These are phyloP conservation scores for Phyllosticta citrichinensis DNA, from an alignment of 2,329 filamentous ascomycete genomes.

Conservation along the genomic window DNA sequence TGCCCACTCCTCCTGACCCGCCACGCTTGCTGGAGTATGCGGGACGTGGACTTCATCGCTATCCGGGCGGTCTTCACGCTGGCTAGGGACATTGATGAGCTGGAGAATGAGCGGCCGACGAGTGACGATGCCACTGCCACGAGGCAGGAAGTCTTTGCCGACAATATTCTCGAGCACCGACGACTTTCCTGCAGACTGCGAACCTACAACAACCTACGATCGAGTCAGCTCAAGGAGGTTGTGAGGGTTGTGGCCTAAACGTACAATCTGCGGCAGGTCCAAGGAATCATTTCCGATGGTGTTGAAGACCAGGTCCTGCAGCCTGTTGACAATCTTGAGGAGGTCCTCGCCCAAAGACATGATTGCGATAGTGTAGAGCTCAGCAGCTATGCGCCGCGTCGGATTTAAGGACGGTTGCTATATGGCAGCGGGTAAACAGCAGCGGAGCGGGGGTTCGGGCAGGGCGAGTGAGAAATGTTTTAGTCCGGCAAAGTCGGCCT, in stretches of 20 bases:
- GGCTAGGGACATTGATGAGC: constrained; percentile 86
- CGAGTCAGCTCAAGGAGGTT: constrained; percentile 15
- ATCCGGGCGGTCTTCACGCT: constrained; percentile 58
- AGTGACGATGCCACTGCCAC: constrained; percentile 94
- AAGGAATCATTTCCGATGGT: constrained; percentile 98
- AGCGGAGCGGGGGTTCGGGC: background rate
- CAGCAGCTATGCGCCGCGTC: background rate
- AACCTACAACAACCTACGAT: constrained; percentile 85
- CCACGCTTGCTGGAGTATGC: constrained; percentile 67
- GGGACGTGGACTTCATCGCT: constrained; percentile 56
- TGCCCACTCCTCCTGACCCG: constrained; percentile 65
- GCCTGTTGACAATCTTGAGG: constrained; percentile 90
- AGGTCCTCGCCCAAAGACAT: constrained; percentile 92
- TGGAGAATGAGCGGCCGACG: constrained; percentile 89
- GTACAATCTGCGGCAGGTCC: constrained; percentile 95
- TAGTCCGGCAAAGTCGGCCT: background rate
- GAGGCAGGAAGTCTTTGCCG: constrained; percentile 89
- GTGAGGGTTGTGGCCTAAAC: constrained; percentile 44
- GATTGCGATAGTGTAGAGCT: constrained; percentile 43
- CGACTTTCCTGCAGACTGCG: constrained; percentile 95
- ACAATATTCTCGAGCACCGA: constrained; percentile 99
- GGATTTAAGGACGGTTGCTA: background rate
- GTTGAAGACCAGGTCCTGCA: constrained; percentile 98
- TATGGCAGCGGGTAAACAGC: background rate
- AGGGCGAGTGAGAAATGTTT: background rate